These are phyloP conservation scores for Populus nigra DNA, from an alignment of 345 rosid genomes.

Conservation along the genomic window DNA sequence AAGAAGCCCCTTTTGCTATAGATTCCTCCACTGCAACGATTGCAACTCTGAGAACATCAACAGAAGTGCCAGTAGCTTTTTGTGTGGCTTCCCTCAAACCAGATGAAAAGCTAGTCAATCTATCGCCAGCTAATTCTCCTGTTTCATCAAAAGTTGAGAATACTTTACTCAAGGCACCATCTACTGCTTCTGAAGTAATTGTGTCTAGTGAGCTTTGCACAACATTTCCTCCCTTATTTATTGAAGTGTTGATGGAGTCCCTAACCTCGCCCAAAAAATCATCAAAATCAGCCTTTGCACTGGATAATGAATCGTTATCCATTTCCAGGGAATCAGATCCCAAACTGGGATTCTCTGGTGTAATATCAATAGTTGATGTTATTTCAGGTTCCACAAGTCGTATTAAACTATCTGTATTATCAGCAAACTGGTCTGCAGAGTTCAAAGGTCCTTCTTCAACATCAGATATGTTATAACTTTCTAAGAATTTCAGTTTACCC, in stretches of 20 bases:
- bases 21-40: constrained; percentile 62
- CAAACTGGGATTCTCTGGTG: constrained; percentile 38
- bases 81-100: constrained; percentile 56
- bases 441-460: constrained; percentile 37
- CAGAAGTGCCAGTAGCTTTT: constrained; percentile 48
- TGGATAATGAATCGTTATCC: constrained; percentile 36
- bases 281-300: background rate
- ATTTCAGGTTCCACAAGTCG: constrained; percentile 45
- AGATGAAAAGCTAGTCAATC: constrained; percentile 44
- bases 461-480: constrained; percentile 32
- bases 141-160: constrained; percentile 56
- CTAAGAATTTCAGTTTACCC: constrained; percentile 44
- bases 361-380: constrained; percentile 25
- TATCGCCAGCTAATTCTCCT: constrained; percentile 46
- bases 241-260: too few relatives aligned
- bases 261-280: too few relatives aligned
- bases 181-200: constrained; percentile 50
- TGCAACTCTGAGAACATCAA: constrained; percentile 63
- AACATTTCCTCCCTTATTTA: constrained; percentile 39
- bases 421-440: constrained; percentile 36
- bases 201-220: constrained; percentile 57
- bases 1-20: constrained; percentile 57
- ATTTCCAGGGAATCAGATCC: constrained; percentile 35
- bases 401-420: constrained; percentile 30
- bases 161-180: constrained; percentile 42